These are phyloP conservation scores for Podila horticola DNA, from an alignment of 192 early-diverging fungal genomes.

Conservation along the genomic window DNA sequence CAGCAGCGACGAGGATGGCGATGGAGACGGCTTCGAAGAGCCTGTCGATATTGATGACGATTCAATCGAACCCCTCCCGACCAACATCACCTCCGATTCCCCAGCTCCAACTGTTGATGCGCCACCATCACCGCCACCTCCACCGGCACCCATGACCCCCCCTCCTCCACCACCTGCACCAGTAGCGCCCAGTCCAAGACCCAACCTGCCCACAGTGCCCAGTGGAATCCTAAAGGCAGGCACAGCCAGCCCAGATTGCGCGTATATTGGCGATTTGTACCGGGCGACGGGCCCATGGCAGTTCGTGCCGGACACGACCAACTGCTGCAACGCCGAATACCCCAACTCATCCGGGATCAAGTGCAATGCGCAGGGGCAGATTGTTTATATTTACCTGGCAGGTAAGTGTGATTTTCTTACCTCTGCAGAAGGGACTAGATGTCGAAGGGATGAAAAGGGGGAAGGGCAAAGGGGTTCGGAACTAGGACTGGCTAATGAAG, in stretches of 20 bases:
- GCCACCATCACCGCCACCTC: neutral
- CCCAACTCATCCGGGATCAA: slow-evolving; percentile 34
- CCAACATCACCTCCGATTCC: neutral
- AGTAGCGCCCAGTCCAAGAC: no score
- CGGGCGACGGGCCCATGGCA: slow-evolving; percentile 44
- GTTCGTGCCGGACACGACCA: slow-evolving; percentile 42
- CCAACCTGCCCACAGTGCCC: no score
- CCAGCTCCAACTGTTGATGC: neutral
- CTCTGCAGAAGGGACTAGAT: no score
- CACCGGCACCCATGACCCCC: neutral
- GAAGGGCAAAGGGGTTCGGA: no score
- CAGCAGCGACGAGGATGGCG: neutral
- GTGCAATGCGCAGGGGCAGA: slow-evolving; percentile 30
- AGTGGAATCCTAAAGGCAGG: slow-evolving; percentile 29
- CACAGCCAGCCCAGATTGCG: slow-evolving; percentile 29
- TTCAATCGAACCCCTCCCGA: neutral
- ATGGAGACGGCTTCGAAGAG: slow-evolving; percentile 8
- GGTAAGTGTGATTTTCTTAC: slow-evolving; percentile 1
- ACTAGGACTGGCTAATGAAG: no score
- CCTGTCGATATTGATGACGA: slow-evolving; percentile 8
- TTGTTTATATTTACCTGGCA: slow-evolving; percentile 39
- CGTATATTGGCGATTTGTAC: slow-evolving; percentile 28
- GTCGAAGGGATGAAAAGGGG: no score
- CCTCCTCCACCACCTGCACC: neutral
- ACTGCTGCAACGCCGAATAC: slow-evolving; percentile 47